Conservation (phyloP, 441 rosid species). For the Viola pubescens region DNA sequence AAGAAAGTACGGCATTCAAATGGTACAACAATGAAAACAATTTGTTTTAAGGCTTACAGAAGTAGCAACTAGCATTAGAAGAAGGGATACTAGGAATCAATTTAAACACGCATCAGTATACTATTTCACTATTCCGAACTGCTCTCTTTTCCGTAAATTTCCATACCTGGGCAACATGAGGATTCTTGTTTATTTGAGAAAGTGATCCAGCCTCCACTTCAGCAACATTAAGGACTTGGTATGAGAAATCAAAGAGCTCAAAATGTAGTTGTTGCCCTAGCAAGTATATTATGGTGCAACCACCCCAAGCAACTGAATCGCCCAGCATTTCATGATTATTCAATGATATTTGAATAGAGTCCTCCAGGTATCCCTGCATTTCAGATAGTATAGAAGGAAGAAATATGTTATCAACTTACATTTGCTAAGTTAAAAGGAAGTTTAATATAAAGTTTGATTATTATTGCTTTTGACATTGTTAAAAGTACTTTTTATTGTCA, state of each 20-base stretch:
- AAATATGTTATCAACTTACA: background rate
- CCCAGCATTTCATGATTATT: conserved; percentile 66
- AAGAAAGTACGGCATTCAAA: no score
- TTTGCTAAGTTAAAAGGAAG: background rate
- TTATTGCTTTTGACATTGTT: no score
- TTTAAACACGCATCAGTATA: no score
- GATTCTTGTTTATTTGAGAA: conserved; percentile 46
- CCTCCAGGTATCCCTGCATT: conserved; percentile 82
- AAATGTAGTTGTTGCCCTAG: conserved; percentile 99
- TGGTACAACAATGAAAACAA: no score
- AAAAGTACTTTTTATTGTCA: background rate
- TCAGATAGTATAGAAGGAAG: conserved; percentile 11
- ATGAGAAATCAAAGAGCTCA: conserved; percentile 92
- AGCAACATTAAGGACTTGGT: conserved; percentile 94
- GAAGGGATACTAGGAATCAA: no score
- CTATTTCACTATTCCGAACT: no score
- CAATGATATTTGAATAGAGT: conserved; percentile 42
- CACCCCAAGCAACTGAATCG: conserved; percentile 98
- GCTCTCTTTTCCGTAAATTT: no score
- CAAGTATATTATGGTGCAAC: conserved; percentile 91
- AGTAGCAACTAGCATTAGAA: no score
- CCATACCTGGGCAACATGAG: conserved; percentile 62
- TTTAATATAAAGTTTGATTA: background rate
- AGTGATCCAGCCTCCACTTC: conserved; percentile 83
- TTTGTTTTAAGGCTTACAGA: no score